Percentiles rank a stretch among this genome's conserved stretches.
Evolutionary conservation across 257 asterid genomes (phyloP).

Genomic region (Solanum etuberosum): DNA sequence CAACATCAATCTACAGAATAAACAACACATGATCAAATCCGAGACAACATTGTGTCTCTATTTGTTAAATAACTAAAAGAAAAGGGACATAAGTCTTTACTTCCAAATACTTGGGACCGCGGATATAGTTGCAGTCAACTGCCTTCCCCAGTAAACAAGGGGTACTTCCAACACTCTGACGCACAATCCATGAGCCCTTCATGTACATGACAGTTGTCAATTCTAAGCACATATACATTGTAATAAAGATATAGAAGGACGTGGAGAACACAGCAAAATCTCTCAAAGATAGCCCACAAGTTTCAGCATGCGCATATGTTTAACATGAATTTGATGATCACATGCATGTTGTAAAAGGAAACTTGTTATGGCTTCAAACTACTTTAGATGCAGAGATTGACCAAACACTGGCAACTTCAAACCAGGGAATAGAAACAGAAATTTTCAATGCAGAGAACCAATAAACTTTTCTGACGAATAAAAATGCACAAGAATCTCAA

Average conservation of each 20-base stretch:
- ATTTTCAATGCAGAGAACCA: not conserved
- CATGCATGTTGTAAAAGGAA: not conserved
- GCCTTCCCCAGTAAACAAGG: constrained; percentile 98
- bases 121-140: constrained; percentile 90
- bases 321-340: not conserved
- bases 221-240: not conserved
- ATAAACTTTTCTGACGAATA: not conserved
- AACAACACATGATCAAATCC: not conserved
- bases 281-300: not conserved
- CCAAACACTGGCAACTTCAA: not conserved
- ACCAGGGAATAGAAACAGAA: not conserved
- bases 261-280: not conserved
- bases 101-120: constrained; percentile 81
- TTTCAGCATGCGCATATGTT: not conserved
- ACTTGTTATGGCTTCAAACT: not conserved
- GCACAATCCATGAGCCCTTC: constrained; percentile 99
- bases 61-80: not conserved
- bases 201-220: not conserved
- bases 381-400: not conserved
- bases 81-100: constrained; percentile 21
- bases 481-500: not conserved
- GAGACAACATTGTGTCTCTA: not conserved
- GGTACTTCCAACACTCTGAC: constrained; percentile 99
- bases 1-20: constrained; percentile 71
- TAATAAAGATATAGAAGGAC: not conserved